These are phyloP conservation scores for Penicillium arizonense DNA, from an alignment of 495 filamentous ascomycete species.

Conservation along the genomic window DNA sequence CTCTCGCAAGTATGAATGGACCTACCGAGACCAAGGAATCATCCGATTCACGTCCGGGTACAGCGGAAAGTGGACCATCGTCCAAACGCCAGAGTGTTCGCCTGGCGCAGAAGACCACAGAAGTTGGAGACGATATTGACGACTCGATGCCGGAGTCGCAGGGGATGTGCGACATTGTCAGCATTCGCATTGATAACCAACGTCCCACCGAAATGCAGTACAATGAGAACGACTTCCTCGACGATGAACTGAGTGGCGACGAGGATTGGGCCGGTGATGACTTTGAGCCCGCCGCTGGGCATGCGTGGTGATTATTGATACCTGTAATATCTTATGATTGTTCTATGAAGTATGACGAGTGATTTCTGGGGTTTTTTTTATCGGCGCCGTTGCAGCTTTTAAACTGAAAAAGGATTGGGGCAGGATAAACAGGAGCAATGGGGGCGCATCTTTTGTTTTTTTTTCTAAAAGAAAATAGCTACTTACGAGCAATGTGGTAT, in stretches of 20 bases:
- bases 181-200: conserved; percentile 78
- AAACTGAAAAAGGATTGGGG: background rate
- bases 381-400: background rate
- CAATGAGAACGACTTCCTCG: conserved; percentile 77
- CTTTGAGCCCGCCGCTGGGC: conserved; percentile 19
- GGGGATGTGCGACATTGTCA: conserved; percentile 78
- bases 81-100: conserved; percentile 45
- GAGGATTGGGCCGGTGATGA: conserved; percentile 72
- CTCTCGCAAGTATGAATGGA: background rate
- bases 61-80: conserved; percentile 11
- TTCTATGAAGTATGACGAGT: background rate
- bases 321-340: background rate
- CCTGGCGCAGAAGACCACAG: conserved; percentile 29
- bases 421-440: background rate
- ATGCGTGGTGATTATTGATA: conserved; percentile 27
- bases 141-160: conserved; percentile 45
- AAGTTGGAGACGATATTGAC: conserved; percentile 12
- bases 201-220: conserved; percentile 71
- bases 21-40: conserved; percentile 2
- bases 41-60: conserved; percentile 1
- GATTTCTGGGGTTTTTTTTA: background rate
- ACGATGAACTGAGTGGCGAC: conserved; percentile 65
- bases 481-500: background rate
- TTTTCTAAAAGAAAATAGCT: background rate
- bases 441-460: background rate